Evolutionary conservation across 441 rosid genomes (phyloP), one percentile per base, ranked within the genome.

Genomic region (Populus hybrid): DNA sequence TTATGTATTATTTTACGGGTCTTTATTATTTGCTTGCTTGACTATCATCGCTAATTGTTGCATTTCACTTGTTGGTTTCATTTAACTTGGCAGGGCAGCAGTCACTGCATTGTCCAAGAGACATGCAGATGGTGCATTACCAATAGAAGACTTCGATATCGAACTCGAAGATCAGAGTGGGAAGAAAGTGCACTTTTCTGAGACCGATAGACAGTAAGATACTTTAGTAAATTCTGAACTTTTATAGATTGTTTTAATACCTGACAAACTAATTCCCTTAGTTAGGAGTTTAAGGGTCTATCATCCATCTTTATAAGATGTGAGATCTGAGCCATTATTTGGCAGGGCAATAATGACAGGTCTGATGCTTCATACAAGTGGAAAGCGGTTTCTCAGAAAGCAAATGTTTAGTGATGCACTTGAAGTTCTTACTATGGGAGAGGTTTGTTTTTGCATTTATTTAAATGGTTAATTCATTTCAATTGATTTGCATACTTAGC

Each of bases 121-220:
- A 75, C 95, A 92, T 77, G 87, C 88, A 26, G 91, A 93, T 83
- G 95, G 97, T 78, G 89, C 94, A 1, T 79, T 92, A 67, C 99
- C 94, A 12, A 30, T 85, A 8, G 91, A 91, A 70, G 89, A 93
- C 86, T 95, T 84, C 69, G 84, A 92, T 82, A 76, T 95, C 64
- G 96, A 95, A 83, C 88, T 95, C 67, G 94, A 93, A 88, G 93
- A 95, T 87, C 98, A 95, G 81, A 89, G 84, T 76, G 98, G 97
- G 75, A 79, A 89, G 21, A 85, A 74, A 83, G 83, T 92, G 75
- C 79, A 86, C 34, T 81, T 92, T 79, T 84, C 95, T 35, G 94
- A 92, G 86, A 89, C 93, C 67, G 98, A 95, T 85, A 85, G 82
- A 80, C 89, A 90, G 99, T 95, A 82, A 75, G 84, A 71, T 71